Evolutionary conservation across 2,329 filamentous ascomycete species (phyloP).

Genomic region (Trichoderma cornu-damae): DNA sequence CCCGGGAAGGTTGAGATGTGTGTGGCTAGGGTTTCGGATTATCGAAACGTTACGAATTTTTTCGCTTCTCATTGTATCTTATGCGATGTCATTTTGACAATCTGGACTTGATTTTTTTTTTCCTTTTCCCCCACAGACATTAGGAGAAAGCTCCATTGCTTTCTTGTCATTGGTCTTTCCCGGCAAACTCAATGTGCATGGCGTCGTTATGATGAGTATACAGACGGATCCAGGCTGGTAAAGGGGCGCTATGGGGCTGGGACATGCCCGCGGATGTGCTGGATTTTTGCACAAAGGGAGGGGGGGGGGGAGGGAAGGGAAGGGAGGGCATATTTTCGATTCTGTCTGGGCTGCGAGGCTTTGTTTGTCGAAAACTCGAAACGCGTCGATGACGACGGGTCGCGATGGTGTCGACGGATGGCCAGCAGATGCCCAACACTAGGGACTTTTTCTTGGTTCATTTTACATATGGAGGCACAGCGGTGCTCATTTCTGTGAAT

Average conservation of each 20-base stretch:
- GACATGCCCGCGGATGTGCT: constrained; percentile 18
- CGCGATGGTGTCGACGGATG: neutral
- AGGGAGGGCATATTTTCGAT: constrained; percentile 16
- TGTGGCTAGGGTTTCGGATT: constrained; percentile 19
- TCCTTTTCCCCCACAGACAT: constrained; percentile 8
- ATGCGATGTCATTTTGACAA: constrained; percentile 22
- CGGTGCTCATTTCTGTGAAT: constrained; percentile 15
- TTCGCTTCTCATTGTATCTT: constrained; percentile 24
- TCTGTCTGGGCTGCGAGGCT: neutral
- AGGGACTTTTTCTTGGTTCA: constrained; percentile 10
- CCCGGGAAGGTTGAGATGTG: constrained; percentile 20
- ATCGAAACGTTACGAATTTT: constrained; percentile 19
- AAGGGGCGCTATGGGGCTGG: constrained; percentile 13
- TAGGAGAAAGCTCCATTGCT: constrained; percentile 1
- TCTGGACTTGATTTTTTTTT: constrained; percentile 13
- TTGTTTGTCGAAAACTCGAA: too few relatives aligned
- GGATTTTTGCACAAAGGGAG: constrained; percentile 18
- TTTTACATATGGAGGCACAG: constrained; percentile 9
- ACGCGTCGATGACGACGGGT: neutral
- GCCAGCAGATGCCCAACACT: neutral
- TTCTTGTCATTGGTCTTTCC: constrained; percentile 12
- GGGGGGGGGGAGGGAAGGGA: too few relatives aligned
- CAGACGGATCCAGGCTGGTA: constrained; percentile 18
- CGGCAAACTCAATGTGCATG: constrained; percentile 18
- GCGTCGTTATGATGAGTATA: constrained; percentile 21